Conservation (phyloP, 2,329 filamentous ascomycete genomes). For the Aspergillus sp. region DNA sequence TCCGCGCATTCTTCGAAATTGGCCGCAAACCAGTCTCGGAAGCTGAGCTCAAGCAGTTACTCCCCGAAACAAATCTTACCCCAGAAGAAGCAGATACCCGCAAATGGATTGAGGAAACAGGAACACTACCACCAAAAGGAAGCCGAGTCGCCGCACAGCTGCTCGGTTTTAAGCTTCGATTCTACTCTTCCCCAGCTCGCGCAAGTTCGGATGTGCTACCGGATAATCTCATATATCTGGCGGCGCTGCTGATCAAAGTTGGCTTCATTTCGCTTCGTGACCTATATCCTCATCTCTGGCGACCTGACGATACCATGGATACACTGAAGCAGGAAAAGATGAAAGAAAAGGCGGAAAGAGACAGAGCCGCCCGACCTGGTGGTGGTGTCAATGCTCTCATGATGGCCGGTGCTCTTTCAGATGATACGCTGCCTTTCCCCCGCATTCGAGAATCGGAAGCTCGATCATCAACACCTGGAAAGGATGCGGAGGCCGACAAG, state of each 20-base stretch:
- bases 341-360: conserved; percentile 78
- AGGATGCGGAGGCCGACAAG: conserved; percentile 57
- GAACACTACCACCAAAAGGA: conserved; percentile 79
- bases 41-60: conserved; percentile 56
- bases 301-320: conserved; percentile 81
- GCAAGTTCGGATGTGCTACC: conserved; percentile 78
- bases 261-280: conserved; percentile 93
- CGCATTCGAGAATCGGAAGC: conserved; percentile 57
- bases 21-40: conserved; percentile 71
- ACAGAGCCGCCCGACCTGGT: conserved; percentile 71
- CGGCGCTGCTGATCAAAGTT: conserved; percentile 91
- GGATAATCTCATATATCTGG: conserved; percentile 89
- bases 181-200: conserved; percentile 82
- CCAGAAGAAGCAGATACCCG: conserved; percentile 62
- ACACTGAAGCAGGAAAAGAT: conserved; percentile 69
- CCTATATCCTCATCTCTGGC: conserved; percentile 89
- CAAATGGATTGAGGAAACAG: conserved; percentile 80
- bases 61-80: conserved; percentile 44
- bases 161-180: conserved; percentile 94
- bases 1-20: conserved; percentile 88
- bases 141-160: conserved; percentile 93
- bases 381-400: conserved; percentile 80
- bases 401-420: conserved; percentile 82
- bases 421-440: conserved; percentile 68
- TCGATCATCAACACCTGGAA: conserved; percentile 57